Base-by-base conservation (phyloP, 257 asterid species). In the Verbascum thapsus region DNA sequence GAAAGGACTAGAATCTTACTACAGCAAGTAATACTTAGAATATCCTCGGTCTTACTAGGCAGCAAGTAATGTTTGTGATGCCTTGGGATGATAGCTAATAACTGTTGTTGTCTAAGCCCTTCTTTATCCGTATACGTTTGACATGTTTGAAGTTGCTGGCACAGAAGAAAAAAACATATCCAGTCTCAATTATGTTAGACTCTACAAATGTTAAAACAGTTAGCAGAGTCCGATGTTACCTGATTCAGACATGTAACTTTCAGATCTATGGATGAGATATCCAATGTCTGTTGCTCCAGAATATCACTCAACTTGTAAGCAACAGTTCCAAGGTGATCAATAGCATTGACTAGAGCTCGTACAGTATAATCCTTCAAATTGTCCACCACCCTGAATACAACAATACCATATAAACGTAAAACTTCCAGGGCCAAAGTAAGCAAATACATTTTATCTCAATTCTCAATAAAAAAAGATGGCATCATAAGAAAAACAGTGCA, bases 321-420 rank as follows among this genome's bases (percentile, higher is more conserved):
- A 73, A 88, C 98, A 10, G 98, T 88, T 26, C 98, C 98, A 48
- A 92, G 86, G 77, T 88, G 98, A 77, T 88, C 98, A 34, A 92
- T 86, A 43, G 96, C 95, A 70, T 92, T 92, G 72, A 92, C 98
- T 37, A 92, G 88, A 63, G 98, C 98, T 60, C 86, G 75, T 41
- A 85, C 85, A 19, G 98, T 88, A 76, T 92, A 92, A 69, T 85
- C 96, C 85, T 88, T 92, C 72, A 92, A 81, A 77, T 88, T 88
- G 75, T 87, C 90, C 73, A 92, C 73, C 62, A 90, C 88, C 95
- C 98, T 90, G 59, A 63, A 76, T 66, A 72, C 12, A 55, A 57
- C 11, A 60, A 48, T 34, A 52, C 8, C 53, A 51, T 22, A 17
- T 22, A 48, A 12, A 16, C 51, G 64, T 62, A 61, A 64, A 57